Evolutionary conservation across 805 yeast species (phyloP).

Genomic region (Ascoidea asiatica): DNA sequence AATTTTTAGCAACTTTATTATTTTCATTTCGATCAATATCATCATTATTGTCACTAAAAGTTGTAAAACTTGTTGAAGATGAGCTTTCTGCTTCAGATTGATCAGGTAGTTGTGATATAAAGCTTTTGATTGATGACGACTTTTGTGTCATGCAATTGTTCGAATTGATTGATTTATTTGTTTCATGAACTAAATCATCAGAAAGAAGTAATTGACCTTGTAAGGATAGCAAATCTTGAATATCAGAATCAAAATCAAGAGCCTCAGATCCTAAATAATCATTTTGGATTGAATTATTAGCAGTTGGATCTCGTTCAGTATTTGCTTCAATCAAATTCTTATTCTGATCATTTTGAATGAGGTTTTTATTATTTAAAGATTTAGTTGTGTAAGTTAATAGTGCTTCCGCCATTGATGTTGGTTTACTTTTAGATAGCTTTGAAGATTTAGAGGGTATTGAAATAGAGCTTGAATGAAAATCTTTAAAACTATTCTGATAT

Average conservation of each 20-base stretch:
- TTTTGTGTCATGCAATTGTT: too few relatives aligned
- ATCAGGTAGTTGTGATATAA: too few relatives aligned
- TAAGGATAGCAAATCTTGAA: too few relatives aligned
- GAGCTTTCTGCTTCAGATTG: too few relatives aligned
- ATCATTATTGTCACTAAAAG: constrained; percentile 13
- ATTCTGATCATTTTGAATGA: constrained; percentile 6
- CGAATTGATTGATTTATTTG: too few relatives aligned
- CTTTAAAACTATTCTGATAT: not conserved
- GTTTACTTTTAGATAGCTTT: constrained; percentile 1
- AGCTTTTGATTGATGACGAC: too few relatives aligned
- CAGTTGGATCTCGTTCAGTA: constrained; percentile 10
- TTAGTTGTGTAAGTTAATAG: constrained; percentile 42
- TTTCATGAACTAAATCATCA: too few relatives aligned
- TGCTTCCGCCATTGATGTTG: constrained; percentile 42
- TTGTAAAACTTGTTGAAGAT: constrained; percentile 1
- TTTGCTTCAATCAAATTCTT: constrained; percentile 13
- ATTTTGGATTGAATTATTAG: too few relatives aligned
- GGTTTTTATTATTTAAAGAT: constrained; percentile 14
- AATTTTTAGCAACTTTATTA: constrained; percentile 9
- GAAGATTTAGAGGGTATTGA: not conserved
- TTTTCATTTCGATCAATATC: constrained; percentile 14
- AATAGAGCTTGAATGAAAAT: not conserved
- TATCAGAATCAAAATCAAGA: too few relatives aligned
- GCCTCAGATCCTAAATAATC: too few relatives aligned
- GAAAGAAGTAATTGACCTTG: too few relatives aligned